Evolutionary conservation across 768 basidiomycete species (phyloP), one percentile per base, ranked within the genome.

Genomic region (Suillus fuscotomentosus): DNA sequence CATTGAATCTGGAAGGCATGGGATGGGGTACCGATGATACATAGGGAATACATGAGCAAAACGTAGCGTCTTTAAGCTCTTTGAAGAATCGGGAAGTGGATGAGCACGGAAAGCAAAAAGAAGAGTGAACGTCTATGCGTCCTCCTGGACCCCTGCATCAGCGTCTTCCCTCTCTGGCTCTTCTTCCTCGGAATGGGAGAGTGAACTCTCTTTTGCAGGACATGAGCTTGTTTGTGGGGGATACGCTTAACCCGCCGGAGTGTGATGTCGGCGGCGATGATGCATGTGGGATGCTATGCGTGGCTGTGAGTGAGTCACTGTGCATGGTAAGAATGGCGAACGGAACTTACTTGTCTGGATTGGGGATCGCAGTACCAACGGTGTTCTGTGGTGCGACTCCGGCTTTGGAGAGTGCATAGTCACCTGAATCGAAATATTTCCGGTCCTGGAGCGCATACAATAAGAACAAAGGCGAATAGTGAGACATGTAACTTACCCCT

Each of bases 371-470:
- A 10, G 96, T 99, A 36, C 97, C 97, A 62, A 98, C 94, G 3
- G 87, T 84, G 67, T 84, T 92, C 76, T 94, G 92, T 56, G 93
- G 89, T n/a, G 90, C 84, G 55, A 91, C 89, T 34, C 97, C 92
- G 3, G 97, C 97, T 77, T 99, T 98, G 60, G 94, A 95, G 69
- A 99, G 83, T 38, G 96, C 96, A 73, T 99, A 99, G 77, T 99
- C 97, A 64, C 97, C 97, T 63, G 97, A 99, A 79, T 99, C 97
- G 77, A 99, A 99, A 81, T 95, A 99, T 79, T 99, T 99, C 72
- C 97, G 92, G 74, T 99, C 97, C 96, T 98, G 70, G 43, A 60
- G 27, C 62, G 17, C 38, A 45, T 47, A 62, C 50, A 66, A 60
- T 66, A 54, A 62, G 63, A n/a, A 36, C 42, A 41, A 47, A 42